Percentiles rank a stretch among this genome's conserved stretches.
phyloP scores from a whole-genome alignment of 83 land plant species.

The Larix sibirica region DNA sequence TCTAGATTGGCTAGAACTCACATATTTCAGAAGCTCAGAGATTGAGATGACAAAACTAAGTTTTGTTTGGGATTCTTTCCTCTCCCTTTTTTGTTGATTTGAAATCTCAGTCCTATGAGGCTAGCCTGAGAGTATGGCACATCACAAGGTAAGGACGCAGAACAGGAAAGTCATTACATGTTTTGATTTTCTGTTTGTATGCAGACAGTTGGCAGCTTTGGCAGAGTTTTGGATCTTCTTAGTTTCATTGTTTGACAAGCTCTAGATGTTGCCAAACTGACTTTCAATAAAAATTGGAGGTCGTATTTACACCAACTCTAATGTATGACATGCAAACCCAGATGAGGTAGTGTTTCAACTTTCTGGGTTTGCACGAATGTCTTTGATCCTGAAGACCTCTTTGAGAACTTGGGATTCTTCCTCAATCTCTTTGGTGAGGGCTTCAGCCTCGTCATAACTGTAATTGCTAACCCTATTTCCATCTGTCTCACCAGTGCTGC shows the following conservation, averaged over 20 bases:
- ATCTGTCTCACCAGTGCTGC: constrained; percentile 13
- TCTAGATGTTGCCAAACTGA: not conserved
- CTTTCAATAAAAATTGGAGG: not conserved
- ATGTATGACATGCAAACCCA: not conserved
- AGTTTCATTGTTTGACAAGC: not conserved
- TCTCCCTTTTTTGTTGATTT: constrained; percentile 1
- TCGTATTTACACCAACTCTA: not conserved
- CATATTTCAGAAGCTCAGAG: not conserved
- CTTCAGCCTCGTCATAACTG: constrained; percentile 64
- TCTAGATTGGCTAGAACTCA: not conserved
- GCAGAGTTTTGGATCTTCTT: not conserved
- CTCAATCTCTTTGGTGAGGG: constrained; percentile 74
- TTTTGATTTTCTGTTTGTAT: not conserved
- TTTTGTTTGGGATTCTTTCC: not conserved
- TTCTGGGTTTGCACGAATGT: constrained; percentile 31
- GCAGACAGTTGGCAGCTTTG: not conserved
- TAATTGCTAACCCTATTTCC: constrained; percentile 26
- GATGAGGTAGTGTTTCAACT: not conserved
- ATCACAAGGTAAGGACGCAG: not conserved
- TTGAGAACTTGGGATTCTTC: constrained; percentile 41
- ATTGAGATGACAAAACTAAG: not conserved
- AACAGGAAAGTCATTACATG: not conserved
- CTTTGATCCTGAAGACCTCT: constrained; percentile 75
- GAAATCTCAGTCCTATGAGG: not conserved
- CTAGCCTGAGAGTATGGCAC: not conserved